Conservation (phyloP, 345 rosid genomes). For the Erysimum cheiranthoides region DNA sequence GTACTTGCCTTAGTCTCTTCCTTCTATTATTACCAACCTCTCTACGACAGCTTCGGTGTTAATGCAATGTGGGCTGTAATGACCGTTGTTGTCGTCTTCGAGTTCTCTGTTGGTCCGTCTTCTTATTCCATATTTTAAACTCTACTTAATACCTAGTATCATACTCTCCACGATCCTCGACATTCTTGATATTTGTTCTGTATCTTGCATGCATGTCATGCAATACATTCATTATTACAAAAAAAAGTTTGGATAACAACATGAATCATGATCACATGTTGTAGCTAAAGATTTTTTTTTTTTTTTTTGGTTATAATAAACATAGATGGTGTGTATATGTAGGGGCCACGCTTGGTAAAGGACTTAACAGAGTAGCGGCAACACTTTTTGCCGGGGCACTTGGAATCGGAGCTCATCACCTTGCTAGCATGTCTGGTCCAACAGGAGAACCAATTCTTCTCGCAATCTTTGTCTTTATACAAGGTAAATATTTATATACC, state of each 20-base stretch:
- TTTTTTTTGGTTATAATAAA: not conserved
- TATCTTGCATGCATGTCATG: slow-evolving; percentile 29
- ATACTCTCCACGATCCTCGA: slow-evolving; percentile 1
- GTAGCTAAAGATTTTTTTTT: not conserved
- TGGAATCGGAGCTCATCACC: slow-evolving; percentile 72
- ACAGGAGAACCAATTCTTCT: slow-evolving; percentile 69
- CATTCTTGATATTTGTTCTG: not conserved
- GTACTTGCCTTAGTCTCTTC: slow-evolving; percentile 69
- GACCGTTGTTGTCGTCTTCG: slow-evolving; percentile 84
- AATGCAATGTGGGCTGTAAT: slow-evolving; percentile 87
- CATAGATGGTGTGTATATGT: not conserved
- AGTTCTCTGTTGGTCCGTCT: slow-evolving; percentile 75
- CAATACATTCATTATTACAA: not conserved
- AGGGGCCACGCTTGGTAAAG: slow-evolving; percentile 74
- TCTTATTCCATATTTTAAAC: not conserved
- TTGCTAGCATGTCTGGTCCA: slow-evolving; percentile 62
- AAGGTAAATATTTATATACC: slow-evolving; percentile 44
- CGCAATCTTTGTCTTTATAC: slow-evolving; percentile 66
- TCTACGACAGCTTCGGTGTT: slow-evolving; percentile 66
- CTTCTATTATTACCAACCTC: slow-evolving; percentile 65
- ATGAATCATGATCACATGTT: not conserved
- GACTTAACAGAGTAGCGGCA: slow-evolving; percentile 69
- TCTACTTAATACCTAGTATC: not conserved
- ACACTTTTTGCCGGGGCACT: slow-evolving; percentile 69
- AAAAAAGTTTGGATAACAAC: not conserved